Conservation (phyloP, 331 rosid genomes). For the Arachis monticola region DNA sequence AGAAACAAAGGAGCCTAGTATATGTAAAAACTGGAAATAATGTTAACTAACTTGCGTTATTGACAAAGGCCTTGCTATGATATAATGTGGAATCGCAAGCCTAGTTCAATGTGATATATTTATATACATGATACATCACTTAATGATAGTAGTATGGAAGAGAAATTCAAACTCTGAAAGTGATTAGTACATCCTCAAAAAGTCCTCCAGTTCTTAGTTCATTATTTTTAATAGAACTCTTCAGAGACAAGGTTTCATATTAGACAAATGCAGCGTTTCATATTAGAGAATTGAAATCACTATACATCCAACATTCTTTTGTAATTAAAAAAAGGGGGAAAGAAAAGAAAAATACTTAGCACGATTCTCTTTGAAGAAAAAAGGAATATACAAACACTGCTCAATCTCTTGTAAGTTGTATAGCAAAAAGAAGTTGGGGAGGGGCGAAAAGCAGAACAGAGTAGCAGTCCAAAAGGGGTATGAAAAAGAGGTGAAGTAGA, state of each 20-base stretch:
- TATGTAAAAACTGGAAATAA: neutral
- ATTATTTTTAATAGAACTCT: neutral
- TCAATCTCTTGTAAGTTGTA: too few species aligned
- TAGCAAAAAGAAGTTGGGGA: too few species aligned
- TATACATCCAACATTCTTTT: neutral
- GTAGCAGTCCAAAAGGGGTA: neutral
- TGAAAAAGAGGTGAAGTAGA: neutral
- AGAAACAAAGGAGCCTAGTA: neutral
- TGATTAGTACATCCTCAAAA: neutral
- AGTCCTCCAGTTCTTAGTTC: neutral
- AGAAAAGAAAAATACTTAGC: too few species aligned
- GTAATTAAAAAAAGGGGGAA: too few species aligned
- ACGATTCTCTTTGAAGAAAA: too few species aligned
- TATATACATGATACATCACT: neutral
- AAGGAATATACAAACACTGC: too few species aligned
- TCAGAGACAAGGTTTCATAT: neutral
- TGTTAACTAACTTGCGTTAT: neutral
- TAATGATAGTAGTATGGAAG: neutral
- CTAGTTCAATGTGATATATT: neutral
- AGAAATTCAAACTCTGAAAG: neutral
- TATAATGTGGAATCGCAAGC: neutral
- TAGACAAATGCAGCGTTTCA: neutral
- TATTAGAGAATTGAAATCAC: constrained; percentile 4
- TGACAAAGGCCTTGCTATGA: neutral
- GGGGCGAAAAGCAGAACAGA: neutral